A percentile compares a stretch with the other conserved stretches of the same genome.
Conservation (phyloP, 73 alveolate species). For the Paramecium bursaria region DNA sequence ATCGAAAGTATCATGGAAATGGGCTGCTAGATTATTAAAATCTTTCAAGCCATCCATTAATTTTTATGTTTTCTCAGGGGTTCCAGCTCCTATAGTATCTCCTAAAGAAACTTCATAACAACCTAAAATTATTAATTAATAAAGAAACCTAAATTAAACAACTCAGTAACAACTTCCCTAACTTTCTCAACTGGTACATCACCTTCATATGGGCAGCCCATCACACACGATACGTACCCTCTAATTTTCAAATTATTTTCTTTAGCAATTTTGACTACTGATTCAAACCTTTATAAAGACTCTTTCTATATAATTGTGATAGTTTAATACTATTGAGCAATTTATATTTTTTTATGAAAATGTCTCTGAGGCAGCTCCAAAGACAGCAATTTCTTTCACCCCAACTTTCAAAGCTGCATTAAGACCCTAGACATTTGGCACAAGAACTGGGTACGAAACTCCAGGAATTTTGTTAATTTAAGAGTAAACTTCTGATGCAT, state of each 20-base stretch:
- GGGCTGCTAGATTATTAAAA: constrained; percentile 87
- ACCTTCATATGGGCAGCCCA: constrained; percentile 96
- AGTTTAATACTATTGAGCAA: constrained; percentile 76
- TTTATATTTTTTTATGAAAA: constrained; percentile 91
- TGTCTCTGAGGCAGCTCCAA: constrained; percentile 93
- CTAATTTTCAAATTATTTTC: constrained; percentile 79
- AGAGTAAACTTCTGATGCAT: constrained; percentile 79
- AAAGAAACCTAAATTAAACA: constrained; percentile 78
- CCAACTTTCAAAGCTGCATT: constrained; percentile 82
- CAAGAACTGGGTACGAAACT: constrained; percentile 87
- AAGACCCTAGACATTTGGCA: constrained; percentile 88
- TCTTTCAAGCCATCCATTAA: constrained; percentile 75
- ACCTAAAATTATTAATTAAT: constrained; percentile 62
- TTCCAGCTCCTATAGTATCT: constrained; percentile 95
- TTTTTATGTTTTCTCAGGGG: constrained; percentile 80
- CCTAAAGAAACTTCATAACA: constrained; percentile 96
- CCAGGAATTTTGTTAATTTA: constrained; percentile 76
- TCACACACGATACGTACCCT: constrained; percentile 92
- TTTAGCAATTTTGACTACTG: constrained; percentile 81
- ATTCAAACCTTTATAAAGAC: constrained; percentile 82
- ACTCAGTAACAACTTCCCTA: constrained; percentile 68
- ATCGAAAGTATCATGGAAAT: constrained; percentile 90
- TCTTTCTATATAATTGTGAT: constrained; percentile 73
- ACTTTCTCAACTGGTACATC: constrained; percentile 84
- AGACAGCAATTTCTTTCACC: constrained; percentile 90